phyloP scores from a whole-genome alignment of 306 rosid genomes.

The Dicorynia guianensis region DNA sequence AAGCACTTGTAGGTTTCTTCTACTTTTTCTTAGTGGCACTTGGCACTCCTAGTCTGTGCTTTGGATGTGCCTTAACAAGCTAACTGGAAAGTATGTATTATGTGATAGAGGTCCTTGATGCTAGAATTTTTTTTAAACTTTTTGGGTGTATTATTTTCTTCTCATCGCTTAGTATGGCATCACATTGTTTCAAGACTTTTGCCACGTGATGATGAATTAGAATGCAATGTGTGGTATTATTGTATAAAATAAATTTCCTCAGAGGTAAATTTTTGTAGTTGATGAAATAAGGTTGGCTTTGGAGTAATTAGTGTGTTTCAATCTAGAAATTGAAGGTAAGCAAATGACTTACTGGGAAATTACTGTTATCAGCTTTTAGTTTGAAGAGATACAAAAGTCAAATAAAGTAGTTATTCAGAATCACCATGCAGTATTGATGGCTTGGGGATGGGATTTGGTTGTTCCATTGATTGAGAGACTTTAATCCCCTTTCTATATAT shows the following conservation, averaged over 20 bases:
- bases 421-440: background rate
- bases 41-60: conserved; percentile 6
- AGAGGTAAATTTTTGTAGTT: conserved; percentile 9
- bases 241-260: conserved; percentile 27
- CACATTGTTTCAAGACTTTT: conserved; percentile 23
- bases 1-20: conserved; percentile 15
- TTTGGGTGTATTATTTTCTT: too few species aligned
- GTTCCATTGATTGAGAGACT: too few species aligned
- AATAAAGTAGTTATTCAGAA: background rate
- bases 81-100: background rate
- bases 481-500: too few species aligned
- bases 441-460: background rate
- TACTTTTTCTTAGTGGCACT: conserved; percentile 27
- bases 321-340: conserved; percentile 14
- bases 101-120: background rate
- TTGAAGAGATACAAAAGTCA: background rate
- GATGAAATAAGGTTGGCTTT: background rate
- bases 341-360: conserved; percentile 1
- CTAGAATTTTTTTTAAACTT: background rate
- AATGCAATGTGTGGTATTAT: conserved; percentile 1
- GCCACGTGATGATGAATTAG: conserved; percentile 3
- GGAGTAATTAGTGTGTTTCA: conserved; percentile 5
- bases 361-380: background rate
- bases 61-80: conserved; percentile 22
- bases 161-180: background rate